These are phyloP conservation scores for Exophiala aquamarina DNA, from an alignment of 2,329 filamentous ascomycete genomes.

Conservation along the genomic window DNA sequence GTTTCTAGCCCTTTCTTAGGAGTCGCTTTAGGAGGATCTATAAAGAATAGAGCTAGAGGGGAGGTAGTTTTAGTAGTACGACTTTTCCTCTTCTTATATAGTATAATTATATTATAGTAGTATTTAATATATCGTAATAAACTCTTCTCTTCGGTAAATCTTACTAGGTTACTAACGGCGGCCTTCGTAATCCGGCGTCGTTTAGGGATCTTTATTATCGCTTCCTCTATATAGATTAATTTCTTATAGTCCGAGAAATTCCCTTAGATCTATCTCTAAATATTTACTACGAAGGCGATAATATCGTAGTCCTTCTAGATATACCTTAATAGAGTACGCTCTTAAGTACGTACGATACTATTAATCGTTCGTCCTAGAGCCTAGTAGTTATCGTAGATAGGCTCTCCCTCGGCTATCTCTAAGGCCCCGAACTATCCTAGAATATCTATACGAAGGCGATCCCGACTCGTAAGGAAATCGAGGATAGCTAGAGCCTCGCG, in stretches of 20 bases:
- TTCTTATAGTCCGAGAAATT: not conserved
- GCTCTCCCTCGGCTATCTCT: conserved; percentile 3
- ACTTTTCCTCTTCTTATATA: conserved; percentile 4
- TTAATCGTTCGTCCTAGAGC: conserved; percentile 4
- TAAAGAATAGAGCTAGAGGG: not conserved
- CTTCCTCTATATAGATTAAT: no score
- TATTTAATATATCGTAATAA: conserved; percentile 6
- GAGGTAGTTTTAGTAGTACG: not conserved
- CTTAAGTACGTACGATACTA: conserved; percentile 2
- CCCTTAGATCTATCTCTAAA: conserved; percentile 5
- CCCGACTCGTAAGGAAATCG: conserved; percentile 3
- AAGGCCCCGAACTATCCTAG: conserved; percentile 3
- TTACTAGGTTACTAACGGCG: conserved; percentile 3
- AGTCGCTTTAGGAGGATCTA: conserved; percentile 1
- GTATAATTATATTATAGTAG: conserved; percentile 5
- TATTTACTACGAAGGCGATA: conserved; percentile 1
- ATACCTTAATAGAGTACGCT: conserved; percentile 4
- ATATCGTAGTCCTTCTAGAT: conserved; percentile 5
- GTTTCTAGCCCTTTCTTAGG: no score
- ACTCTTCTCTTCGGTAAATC: conserved; percentile 2
- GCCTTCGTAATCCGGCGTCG: conserved; percentile 6
- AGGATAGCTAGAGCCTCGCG: not conserved
- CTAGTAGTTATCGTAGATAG: conserved; percentile 2
- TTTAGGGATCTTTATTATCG: conserved; percentile 6
- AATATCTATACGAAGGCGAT: conserved; percentile 5